These are phyloP conservation scores for Colletotrichum sp. DNA, from an alignment of 2,329 filamentous ascomycete species.

Conservation along the genomic window DNA sequence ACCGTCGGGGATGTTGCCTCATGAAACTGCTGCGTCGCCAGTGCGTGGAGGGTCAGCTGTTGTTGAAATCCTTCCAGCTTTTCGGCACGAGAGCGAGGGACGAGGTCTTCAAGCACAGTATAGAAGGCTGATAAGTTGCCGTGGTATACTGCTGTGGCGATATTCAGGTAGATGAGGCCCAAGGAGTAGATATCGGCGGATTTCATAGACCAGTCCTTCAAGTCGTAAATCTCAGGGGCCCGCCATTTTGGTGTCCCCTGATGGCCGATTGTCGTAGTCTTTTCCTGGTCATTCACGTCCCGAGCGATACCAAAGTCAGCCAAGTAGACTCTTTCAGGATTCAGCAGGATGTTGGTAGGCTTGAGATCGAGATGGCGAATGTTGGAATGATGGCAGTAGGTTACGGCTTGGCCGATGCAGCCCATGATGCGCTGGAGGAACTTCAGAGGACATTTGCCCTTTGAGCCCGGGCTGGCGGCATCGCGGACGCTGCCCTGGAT, in stretches of 20 bases:
- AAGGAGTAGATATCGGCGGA: constrained; percentile 54
- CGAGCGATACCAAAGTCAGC: constrained; percentile 55
- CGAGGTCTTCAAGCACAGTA: constrained; percentile 24
- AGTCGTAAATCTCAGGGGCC: constrained; percentile 47
- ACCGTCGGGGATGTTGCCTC: constrained; percentile 42
- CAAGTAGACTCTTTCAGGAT: constrained; percentile 48
- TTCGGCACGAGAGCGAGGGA: constrained; percentile 35
- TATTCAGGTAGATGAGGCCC: constrained; percentile 49
- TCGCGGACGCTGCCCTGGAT: constrained; percentile 32
- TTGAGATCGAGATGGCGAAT: constrained; percentile 54
- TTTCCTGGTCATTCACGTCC: constrained; percentile 48
- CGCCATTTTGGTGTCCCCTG: constrained; percentile 50
- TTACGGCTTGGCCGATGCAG: constrained; percentile 48
- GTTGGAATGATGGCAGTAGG: constrained; percentile 44
- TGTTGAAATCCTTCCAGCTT: constrained; percentile 38
- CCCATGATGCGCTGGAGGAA: constrained; percentile 48
- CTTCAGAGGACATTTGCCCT: constrained; percentile 38
- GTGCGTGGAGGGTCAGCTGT: constrained; percentile 36
- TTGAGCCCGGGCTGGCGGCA: neutral
- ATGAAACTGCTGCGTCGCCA: constrained; percentile 41
- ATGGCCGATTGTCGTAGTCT: constrained; percentile 46
- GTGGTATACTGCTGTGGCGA: constrained; percentile 48
- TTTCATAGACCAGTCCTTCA: constrained; percentile 47
- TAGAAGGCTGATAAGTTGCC: constrained; percentile 43
- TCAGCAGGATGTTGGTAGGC: constrained; percentile 52